Percentiles rank a stretch among this genome's conserved stretches.
Conservation (phyloP, 1,139 yeast genomes). For the Tardiomyces blankii region DNA sequence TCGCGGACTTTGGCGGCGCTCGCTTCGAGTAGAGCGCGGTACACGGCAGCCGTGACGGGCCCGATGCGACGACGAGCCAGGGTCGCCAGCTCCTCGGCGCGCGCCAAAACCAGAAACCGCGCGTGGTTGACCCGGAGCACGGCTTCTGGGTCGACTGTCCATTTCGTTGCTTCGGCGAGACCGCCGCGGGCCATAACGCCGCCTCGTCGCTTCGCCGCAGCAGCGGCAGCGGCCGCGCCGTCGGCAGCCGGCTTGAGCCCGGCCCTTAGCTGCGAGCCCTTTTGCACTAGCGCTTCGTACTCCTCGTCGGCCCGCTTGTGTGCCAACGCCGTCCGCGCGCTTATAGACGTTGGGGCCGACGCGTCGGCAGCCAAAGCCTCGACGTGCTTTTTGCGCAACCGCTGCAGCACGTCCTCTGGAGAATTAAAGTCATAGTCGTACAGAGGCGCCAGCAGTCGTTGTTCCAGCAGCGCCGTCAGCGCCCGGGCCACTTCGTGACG, state of each 20-base stretch:
- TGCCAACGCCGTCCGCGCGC: constrained; percentile 25
- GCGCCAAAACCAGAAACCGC: constrained; percentile 54
- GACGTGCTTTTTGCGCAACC: constrained; percentile 14
- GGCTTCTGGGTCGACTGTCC: constrained; percentile 23
- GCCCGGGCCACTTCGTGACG: constrained; percentile 26
- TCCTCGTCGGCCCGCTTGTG: constrained; percentile 43
- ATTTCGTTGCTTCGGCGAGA: constrained; percentile 1
- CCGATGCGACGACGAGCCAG: constrained; percentile 67
- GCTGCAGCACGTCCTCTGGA: constrained; percentile 21
- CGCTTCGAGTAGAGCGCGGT: constrained; percentile 42
- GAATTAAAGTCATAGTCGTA: constrained; percentile 27
- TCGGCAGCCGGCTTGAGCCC: constrained; percentile 12
- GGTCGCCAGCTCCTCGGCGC: constrained; percentile 52
- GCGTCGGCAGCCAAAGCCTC: constrained; percentile 12
- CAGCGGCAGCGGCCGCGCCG: not conserved
- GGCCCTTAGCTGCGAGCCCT: constrained; percentile 10
- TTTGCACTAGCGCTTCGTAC: constrained; percentile 24
- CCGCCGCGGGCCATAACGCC: too few species aligned
- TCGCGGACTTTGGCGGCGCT: constrained; percentile 36
- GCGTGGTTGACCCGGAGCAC: constrained; percentile 54
- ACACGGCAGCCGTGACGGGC: constrained; percentile 51
- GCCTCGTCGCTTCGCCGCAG: not conserved
- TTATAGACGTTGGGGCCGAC: constrained; percentile 9
- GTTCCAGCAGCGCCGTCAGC: constrained; percentile 38
- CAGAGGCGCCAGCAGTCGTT: constrained; percentile 51